phyloP scores from a whole-genome alignment of 2,329 filamentous ascomycete species.

The Talaromyces albobiverticillius region DNA sequence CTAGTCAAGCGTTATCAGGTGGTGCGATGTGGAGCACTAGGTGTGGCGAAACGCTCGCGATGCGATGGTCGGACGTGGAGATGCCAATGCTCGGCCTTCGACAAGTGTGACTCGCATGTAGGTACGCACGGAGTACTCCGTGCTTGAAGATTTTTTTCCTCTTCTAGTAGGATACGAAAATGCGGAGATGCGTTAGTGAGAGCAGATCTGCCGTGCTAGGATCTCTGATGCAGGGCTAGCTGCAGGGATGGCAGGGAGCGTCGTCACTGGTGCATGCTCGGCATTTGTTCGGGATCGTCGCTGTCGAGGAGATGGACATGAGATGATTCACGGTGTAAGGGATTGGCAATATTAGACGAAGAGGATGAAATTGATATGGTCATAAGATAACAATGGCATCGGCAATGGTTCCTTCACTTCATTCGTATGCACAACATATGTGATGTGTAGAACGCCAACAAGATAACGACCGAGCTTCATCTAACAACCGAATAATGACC shows the following conservation, averaged over 20 bases:
- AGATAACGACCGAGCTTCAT: neutral
- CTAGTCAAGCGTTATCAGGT: neutral
- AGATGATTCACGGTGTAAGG: neutral
- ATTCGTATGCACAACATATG: neutral
- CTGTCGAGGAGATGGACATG: neutral
- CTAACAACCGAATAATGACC: neutral
- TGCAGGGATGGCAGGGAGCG: neutral
- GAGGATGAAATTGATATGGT: neutral
- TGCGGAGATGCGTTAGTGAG: neutral
- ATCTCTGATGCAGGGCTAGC: neutral
- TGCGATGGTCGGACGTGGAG: neutral
- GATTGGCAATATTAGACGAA: neutral
- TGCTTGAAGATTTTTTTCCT: no score
- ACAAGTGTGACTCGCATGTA: neutral
- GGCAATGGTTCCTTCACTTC: neutral
- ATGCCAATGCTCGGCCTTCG: neutral
- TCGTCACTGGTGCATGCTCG: neutral
- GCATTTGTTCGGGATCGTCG: neutral
- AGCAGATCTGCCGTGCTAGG: neutral
- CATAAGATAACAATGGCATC: neutral
- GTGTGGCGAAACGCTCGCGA: neutral
- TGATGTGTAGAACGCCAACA: neutral
- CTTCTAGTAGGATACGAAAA: no score
- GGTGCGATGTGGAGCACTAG: neutral
- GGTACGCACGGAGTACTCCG: no score